A percentile compares a stretch with the other conserved stretches of the same genome.
Conservation (phyloP, 2,329 filamentous ascomycete genomes). For the Tolypocladium paradoxum region DNA sequence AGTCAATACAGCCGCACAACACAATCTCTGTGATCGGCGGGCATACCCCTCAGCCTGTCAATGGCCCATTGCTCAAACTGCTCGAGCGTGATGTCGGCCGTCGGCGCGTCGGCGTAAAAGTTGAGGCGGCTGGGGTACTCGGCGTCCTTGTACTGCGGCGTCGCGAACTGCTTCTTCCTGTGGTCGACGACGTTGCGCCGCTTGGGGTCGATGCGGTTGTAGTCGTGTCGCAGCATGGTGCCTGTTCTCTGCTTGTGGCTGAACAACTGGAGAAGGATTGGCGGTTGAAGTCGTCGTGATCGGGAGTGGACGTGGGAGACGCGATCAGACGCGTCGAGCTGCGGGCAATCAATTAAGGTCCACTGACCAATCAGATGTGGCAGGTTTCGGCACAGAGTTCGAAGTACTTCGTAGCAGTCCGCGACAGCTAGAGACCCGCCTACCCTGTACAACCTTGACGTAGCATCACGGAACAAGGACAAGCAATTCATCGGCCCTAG, state of each 20-base stretch:
- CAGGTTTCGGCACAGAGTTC: too few relatives aligned
- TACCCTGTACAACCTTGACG: neutral
- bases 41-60: constrained; percentile 67
- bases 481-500: neutral
- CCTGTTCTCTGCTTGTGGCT: neutral
- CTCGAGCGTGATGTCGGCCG: constrained; percentile 88
- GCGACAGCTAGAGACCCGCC: too few relatives aligned
- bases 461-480: neutral
- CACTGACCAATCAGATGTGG: neutral
- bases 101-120: constrained; percentile 82
- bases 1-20: neutral
- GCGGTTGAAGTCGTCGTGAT: constrained; percentile 3
- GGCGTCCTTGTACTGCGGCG: constrained; percentile 63
- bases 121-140: constrained; percentile 81
- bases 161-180: constrained; percentile 79
- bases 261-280: neutral
- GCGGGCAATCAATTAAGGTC: constrained; percentile 14
- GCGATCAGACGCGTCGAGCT: constrained; percentile 21
- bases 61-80: constrained; percentile 99
- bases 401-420: too few relatives aligned
- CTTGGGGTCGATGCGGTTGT: constrained; percentile 54
- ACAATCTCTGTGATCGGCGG: too few relatives aligned
- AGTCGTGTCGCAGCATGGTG: constrained; percentile 39
- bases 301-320: constrained; percentile 13
- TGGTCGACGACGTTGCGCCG: constrained; percentile 65